These are phyloP conservation scores for Castanospermum australe DNA, from an alignment of 306 rosid genomes.

Conservation along the genomic window DNA sequence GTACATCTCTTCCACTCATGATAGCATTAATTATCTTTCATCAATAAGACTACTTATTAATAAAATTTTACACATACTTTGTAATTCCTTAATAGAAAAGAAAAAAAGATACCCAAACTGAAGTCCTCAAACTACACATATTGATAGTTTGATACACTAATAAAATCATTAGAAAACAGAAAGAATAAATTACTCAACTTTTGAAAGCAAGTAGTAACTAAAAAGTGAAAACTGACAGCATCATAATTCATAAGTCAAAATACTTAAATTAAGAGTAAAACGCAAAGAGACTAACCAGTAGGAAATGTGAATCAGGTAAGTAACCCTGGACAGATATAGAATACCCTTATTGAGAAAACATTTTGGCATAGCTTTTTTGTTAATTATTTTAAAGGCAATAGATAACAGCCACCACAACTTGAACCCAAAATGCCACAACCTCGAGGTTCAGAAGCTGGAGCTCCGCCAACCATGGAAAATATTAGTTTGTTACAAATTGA, in stretches of 20 bases:
- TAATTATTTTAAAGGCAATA: background rate
- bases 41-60: constrained; percentile 18
- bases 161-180: constrained; percentile 9
- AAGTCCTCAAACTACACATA: background rate
- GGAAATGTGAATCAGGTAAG: background rate
- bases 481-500: background rate
- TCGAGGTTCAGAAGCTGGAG: constrained; percentile 3
- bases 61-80: constrained; percentile 18
- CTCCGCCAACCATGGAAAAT: constrained; percentile 1
- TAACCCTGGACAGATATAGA: background rate
- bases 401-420: background rate
- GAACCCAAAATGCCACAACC: constrained; percentile 6
- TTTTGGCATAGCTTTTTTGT: background rate
- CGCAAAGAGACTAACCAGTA: background rate
- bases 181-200: background rate
- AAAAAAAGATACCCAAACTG: background rate
- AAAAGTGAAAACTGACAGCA: background rate
- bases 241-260: background rate
- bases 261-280: constrained; percentile 6
- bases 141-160: background rate
- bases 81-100: background rate
- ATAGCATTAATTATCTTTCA: constrained; percentile 85
- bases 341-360: background rate
- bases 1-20: constrained; percentile 85
- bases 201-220: constrained; percentile 17